A percentile compares a stretch with the other conserved stretches of the same genome.
Conservation (phyloP, 108 stramenopile genomes). For the Skeletonema marinoi region DNA sequence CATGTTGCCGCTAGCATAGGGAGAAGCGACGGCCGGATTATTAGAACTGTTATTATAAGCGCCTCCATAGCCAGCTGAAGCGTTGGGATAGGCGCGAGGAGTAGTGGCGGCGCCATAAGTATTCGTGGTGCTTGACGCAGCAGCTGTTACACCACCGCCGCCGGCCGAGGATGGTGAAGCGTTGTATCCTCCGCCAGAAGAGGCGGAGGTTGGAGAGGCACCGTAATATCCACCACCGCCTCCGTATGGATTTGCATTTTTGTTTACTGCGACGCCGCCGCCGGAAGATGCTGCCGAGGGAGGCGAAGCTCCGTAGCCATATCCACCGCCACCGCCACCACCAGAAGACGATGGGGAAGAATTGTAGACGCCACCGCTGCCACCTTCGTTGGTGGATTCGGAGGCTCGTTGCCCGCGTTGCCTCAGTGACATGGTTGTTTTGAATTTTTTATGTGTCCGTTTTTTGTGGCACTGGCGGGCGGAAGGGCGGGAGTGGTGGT, state of each 20-base stretch:
- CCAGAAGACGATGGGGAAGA: neutral
- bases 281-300: neutral
- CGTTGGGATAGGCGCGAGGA: too few relatives aligned
- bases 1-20: neutral
- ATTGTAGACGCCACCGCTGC: neutral
- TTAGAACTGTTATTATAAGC: neutral
- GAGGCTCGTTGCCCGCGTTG: constrained; percentile 42
- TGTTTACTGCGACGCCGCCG: neutral
- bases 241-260: neutral
- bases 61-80: too few relatives aligned
- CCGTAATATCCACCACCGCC: neutral
- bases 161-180: neutral
- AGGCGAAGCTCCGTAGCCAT: neutral
- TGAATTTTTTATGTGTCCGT: neutral
- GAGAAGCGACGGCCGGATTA: neutral
- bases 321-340: neutral
- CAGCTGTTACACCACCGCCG: neutral
- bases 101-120: too few relatives aligned
- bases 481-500: too few relatives aligned
- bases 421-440: constrained; percentile 26
- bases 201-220: neutral
- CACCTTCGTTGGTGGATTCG: constrained; percentile 18
- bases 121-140: neutral
- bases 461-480: neutral
- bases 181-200: neutral